phyloP scores from a whole-genome alignment of 768 basidiomycete genomes.

The Termitomyces sp. region DNA sequence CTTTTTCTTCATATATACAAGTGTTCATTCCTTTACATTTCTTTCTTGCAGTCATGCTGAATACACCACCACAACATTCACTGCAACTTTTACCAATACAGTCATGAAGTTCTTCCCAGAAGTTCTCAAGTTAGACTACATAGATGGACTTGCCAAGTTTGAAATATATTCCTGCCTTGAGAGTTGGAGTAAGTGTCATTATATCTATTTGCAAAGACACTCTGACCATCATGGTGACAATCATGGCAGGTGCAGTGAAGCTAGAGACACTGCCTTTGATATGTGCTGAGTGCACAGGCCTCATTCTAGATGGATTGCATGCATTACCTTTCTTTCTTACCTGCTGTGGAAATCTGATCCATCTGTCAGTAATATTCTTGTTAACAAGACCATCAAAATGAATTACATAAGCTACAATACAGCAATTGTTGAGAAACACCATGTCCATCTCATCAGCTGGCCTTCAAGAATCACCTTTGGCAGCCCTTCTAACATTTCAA shows the following conservation, averaged over 20 bases:
- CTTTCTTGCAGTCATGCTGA: not conserved
- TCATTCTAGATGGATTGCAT: not conserved
- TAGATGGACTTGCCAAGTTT: not conserved
- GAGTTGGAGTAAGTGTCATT: not conserved
- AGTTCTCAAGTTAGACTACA: not conserved
- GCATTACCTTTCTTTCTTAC: no score
- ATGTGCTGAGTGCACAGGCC: not conserved
- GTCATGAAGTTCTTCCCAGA: not conserved
- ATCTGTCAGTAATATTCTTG: not conserved
- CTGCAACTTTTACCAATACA: not conserved
- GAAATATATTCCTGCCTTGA: not conserved
- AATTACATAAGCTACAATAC: not conserved
- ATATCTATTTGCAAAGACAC: no score
- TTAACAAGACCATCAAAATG: not conserved
- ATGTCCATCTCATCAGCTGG: not conserved
- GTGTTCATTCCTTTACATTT: not conserved
- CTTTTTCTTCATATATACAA: not conserved
- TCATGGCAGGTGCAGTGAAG: no score
- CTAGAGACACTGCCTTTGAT: not conserved
- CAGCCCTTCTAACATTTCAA: not conserved
- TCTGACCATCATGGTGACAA: no score
- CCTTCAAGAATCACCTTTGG: not conserved
- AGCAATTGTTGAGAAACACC: not conserved
- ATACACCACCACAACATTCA: not conserved
- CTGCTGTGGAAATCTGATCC: no score